Conservation (phyloP, 306 rosid species). For the Mucuna pruriens region DNA sequence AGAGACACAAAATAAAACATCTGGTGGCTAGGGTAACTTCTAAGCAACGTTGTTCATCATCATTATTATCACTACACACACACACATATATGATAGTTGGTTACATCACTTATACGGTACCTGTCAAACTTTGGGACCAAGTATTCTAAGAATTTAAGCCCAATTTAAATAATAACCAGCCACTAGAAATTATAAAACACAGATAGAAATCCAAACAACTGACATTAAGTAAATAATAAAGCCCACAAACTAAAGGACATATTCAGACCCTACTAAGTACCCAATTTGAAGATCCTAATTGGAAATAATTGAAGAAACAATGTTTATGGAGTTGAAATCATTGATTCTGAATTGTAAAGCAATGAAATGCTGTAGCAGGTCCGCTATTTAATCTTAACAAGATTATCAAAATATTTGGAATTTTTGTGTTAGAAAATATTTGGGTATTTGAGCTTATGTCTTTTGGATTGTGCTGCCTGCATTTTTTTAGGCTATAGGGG, state of each 20-base stretch:
- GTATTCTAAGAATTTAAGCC: neutral
- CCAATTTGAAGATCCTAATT: neutral
- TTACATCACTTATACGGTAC: neutral
- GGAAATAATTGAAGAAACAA: neutral
- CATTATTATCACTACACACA: neutral
- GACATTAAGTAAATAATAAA: neutral
- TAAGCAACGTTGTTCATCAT: neutral
- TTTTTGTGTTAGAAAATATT: neutral
- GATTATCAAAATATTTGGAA: neutral
- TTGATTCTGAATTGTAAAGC: neutral
- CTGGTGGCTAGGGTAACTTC: neutral
- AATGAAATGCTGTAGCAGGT: conserved; percentile 11
- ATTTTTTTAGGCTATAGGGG: neutral
- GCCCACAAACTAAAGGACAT: neutral
- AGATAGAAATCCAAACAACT: neutral
- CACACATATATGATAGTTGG: neutral
- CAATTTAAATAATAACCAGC: conserved; percentile 1
- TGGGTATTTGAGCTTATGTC: neutral
- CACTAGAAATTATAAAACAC: neutral
- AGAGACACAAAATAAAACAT: neutral
- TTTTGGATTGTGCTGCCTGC: neutral
- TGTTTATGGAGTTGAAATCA: neutral
- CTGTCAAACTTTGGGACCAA: neutral
- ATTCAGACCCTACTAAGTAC: neutral
- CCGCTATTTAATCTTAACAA: neutral